Conservation (phyloP, 352 stramenopile species). For the Phytophthora crassamura region DNA sequence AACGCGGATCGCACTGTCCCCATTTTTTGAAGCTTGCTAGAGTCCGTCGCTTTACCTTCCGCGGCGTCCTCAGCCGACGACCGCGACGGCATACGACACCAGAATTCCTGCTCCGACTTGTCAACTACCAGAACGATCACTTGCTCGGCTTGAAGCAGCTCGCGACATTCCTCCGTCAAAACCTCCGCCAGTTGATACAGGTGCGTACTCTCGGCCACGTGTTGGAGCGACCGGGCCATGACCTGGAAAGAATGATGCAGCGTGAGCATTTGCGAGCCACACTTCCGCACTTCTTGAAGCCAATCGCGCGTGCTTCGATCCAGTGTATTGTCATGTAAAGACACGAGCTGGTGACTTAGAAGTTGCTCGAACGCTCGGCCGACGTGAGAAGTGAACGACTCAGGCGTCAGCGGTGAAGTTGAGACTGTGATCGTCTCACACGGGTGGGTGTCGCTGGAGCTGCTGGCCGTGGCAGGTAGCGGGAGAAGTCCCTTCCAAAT, state of each 20-base stretch:
- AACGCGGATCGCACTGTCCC: conserved; percentile 54
- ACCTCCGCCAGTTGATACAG: conserved; percentile 67
- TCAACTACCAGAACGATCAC: conserved; percentile 74
- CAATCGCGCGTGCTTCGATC: conserved; percentile 67
- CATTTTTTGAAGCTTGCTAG: conserved; percentile 26
- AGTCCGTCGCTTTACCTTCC: conserved; percentile 24
- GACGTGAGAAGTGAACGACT: conserved; percentile 59
- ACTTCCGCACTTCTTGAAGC: conserved; percentile 61
- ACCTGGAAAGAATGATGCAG: conserved; percentile 70
- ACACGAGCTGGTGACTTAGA: conserved; percentile 53
- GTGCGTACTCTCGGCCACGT: conserved; percentile 56
- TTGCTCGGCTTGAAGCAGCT: conserved; percentile 65
- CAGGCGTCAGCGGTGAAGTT: background rate
- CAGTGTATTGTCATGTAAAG: conserved; percentile 58
- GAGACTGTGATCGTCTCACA: background rate
- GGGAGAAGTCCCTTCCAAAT: conserved; percentile 64
- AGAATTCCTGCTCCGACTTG: conserved; percentile 79
- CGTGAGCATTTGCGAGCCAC: conserved; percentile 59
- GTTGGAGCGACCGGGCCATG: conserved; percentile 61
- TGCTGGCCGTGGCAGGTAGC: conserved; percentile 9
- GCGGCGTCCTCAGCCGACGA: conserved; percentile 1
- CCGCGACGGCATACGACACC: conserved; percentile 60
- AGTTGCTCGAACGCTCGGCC: conserved; percentile 67
- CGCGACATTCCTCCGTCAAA: conserved; percentile 54
- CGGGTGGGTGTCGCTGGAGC: background rate